Conservation (phyloP, 768 basidiomycete species). For the Porpolomopsis calyptriformis region DNA sequence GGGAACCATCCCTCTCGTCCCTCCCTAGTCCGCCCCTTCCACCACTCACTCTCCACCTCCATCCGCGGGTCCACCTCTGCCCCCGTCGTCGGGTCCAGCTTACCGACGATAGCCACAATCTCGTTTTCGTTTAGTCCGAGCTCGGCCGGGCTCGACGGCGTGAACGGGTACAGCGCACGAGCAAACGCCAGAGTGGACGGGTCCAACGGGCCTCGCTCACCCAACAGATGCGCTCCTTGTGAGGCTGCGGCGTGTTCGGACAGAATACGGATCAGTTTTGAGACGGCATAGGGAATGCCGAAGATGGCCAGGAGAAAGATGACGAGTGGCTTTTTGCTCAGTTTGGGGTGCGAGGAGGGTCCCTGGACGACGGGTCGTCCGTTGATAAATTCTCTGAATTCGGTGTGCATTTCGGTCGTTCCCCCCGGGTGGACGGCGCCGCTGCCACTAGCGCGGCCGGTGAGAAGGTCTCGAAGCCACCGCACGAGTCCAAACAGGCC, state of each 20-base stretch:
- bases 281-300: slow-evolving; percentile 90
- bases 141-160: slow-evolving; percentile 64
- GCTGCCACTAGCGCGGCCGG: slow-evolving; percentile 23
- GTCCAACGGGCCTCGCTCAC: slow-evolving; percentile 45
- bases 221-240: slow-evolving; percentile 18
- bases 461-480: slow-evolving; percentile 66
- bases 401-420: slow-evolving; percentile 36
- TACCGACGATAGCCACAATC: slow-evolving; percentile 85
- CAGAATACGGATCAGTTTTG: slow-evolving; percentile 73
- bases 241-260: slow-evolving; percentile 44
- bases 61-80: slow-evolving; percentile 55
- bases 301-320: slow-evolving; percentile 90
- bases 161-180: slow-evolving; percentile 70
- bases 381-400: slow-evolving; percentile 70
- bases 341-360: slow-evolving; percentile 23
- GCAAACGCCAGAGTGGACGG: slow-evolving; percentile 78
- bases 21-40: slow-evolving; percentile 87
- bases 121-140: slow-evolving; percentile 78
- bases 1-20: slow-evolving; percentile 96
- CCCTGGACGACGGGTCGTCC: slow-evolving; percentile 40
- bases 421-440: neutral
- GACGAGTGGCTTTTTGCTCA: slow-evolving; percentile 79
- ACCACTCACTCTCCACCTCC: slow-evolving; percentile 73
- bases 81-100: slow-evolving; percentile 61
- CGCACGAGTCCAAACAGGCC: slow-evolving; percentile 83